phyloP scores from a whole-genome alignment of 805 yeast species.

The Pachysolen tannophilus region DNA sequence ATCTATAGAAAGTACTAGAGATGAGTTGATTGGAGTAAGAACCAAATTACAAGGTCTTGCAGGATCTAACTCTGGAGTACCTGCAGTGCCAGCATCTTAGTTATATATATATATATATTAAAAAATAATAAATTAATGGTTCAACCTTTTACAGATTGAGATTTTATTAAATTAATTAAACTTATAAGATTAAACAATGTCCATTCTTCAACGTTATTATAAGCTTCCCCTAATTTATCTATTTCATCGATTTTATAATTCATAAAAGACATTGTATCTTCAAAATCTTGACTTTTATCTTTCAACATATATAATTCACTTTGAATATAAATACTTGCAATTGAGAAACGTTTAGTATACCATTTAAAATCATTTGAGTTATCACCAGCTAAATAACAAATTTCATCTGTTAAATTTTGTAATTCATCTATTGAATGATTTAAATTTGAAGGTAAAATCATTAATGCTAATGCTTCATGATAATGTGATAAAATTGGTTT shows the following conservation, averaged over 20 bases:
- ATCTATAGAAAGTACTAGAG: slow-evolving; percentile 52
- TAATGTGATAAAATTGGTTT: slow-evolving; percentile 34
- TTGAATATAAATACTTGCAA: slow-evolving; percentile 64
- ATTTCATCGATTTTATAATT: slow-evolving; percentile 48
- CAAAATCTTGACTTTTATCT: slow-evolving; percentile 51
- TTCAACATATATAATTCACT: slow-evolving; percentile 75
- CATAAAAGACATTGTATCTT: slow-evolving; percentile 58
- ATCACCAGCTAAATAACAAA: slow-evolving; percentile 76
- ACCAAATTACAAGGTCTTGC: slow-evolving; percentile 16
- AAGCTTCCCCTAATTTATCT: slow-evolving; percentile 48
- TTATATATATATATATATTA: slow-evolving; percentile 4
- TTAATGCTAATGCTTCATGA: slow-evolving; percentile 46
- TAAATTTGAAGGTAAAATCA: slow-evolving; percentile 59
- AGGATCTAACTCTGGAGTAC: neutral
- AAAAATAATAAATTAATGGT: neutral
- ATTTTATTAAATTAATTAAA: slow-evolving; percentile 56
- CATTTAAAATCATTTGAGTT: slow-evolving; percentile 75
- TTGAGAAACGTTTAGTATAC: slow-evolving; percentile 79
- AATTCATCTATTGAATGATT: slow-evolving; percentile 55
- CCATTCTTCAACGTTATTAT: slow-evolving; percentile 71
- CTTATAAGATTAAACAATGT: slow-evolving; percentile 58
- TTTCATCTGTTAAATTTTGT: slow-evolving; percentile 73
- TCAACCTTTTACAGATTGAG: slow-evolving; percentile 60
- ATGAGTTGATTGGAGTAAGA: slow-evolving; percentile 41
- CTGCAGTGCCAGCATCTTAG: slow-evolving; percentile 2